Percentiles rank a stretch among this genome's conserved stretches.
Conservation (phyloP, 352 stramenopile genomes). For the Phytophthora pseudosyringae region DNA sequence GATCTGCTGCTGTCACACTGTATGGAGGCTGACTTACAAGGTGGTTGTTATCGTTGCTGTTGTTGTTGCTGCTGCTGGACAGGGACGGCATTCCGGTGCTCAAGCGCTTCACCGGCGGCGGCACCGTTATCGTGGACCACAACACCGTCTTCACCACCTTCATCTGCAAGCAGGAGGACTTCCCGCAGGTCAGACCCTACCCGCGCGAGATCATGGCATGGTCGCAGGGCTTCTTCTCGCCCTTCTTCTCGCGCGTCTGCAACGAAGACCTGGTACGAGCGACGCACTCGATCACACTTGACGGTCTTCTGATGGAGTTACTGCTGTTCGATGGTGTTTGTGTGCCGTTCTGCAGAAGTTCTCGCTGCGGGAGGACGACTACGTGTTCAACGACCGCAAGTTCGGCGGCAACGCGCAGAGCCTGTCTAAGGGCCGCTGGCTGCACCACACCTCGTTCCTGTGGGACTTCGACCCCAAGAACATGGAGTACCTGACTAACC, state of each 20-base stretch:
- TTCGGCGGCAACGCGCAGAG: constrained; percentile 97
- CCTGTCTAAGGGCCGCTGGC: constrained; percentile 94
- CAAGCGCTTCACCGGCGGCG: constrained; percentile 96
- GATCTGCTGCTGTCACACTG: constrained; percentile 2
- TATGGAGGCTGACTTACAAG: constrained; percentile 1
- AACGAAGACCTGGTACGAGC: constrained; percentile 28
- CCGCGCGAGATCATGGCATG: constrained; percentile 94
- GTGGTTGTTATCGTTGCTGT: background rate
- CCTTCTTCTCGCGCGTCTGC: constrained; percentile 75
- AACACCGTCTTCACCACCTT: constrained; percentile 94
- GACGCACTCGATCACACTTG: background rate
- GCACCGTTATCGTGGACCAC: constrained; percentile 97
- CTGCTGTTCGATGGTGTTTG: constrained; percentile 3
- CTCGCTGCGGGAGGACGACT: constrained; percentile 95
- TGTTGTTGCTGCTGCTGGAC: background rate
- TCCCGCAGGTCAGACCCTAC: constrained; percentile 82
- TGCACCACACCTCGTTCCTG: constrained; percentile 98
- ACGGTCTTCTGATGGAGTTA: background rate
- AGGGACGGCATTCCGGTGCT: constrained; percentile 89
- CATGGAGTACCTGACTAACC: constrained; percentile 96
- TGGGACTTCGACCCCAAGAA: constrained; percentile 95
- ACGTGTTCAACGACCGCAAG: constrained; percentile 95
- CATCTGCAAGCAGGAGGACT: constrained; percentile 87
- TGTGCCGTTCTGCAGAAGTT: constrained; percentile 66
- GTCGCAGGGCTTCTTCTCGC: constrained; percentile 81